phyloP scores from a whole-genome alignment of 1,284 basidiomycete genomes.

The Apiotrichum laibachii region DNA sequence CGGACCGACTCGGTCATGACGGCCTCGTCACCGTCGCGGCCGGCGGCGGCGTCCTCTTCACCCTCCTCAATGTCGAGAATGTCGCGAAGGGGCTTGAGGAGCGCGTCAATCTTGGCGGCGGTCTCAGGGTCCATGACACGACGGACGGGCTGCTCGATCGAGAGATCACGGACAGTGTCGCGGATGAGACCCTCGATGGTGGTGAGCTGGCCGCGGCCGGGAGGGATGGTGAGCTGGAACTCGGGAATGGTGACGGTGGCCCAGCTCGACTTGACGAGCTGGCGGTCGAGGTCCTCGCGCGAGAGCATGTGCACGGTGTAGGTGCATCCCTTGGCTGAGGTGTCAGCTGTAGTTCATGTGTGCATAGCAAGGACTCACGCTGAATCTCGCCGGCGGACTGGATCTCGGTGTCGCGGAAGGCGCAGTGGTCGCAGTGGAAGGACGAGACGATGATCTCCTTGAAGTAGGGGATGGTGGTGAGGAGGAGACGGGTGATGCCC shows the following conservation, averaged over 20 bases:
- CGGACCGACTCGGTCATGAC: constrained; percentile 34
- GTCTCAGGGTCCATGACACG: constrained; percentile 75
- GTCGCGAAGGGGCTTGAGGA: constrained; percentile 66
- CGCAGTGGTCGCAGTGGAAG: constrained; percentile 93
- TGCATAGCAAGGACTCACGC: constrained; percentile 56
- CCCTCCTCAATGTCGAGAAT: constrained; percentile 69
- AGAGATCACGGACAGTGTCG: constrained; percentile 79
- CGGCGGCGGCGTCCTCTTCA: constrained; percentile 48
- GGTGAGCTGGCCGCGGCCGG: constrained; percentile 84
- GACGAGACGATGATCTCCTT: constrained; percentile 93
- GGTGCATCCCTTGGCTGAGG: constrained; percentile 52
- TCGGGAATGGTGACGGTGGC: constrained; percentile 84
- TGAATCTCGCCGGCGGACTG: constrained; percentile 86
- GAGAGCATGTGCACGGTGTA: constrained; percentile 81
- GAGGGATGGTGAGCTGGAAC: constrained; percentile 85
- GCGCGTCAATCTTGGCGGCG: constrained; percentile 72
- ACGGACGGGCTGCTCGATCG: constrained; percentile 79
- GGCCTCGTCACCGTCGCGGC: constrained; percentile 34
- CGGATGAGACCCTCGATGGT: constrained; percentile 91
- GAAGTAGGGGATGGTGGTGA: constrained; percentile 96
- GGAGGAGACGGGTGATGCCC: constrained; percentile 86
- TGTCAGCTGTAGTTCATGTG: neutral
- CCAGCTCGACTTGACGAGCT: constrained; percentile 84
- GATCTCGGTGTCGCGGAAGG: constrained; percentile 86
- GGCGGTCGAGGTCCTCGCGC: constrained; percentile 80